Evolutionary conservation across 2,329 filamentous ascomycete species (phyloP), one percentile per base, ranked within the genome.

Genomic region (Talaromyces sp.): DNA sequence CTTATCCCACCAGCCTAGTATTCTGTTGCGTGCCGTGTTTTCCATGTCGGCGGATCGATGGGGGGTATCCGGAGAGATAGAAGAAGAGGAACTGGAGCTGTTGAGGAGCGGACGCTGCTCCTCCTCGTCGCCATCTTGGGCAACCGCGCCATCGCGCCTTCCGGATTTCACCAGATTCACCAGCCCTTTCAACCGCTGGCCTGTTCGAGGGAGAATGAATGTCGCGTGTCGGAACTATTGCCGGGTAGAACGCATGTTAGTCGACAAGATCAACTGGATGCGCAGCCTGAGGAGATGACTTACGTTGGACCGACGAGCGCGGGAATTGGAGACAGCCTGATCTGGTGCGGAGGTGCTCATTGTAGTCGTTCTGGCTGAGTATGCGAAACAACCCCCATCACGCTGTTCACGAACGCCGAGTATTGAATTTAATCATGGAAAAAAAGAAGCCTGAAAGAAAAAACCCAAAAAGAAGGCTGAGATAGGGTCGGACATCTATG

Each of bases 161-260:
- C 90, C 89, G 31, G 97, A 83, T 22, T 90, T 94, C 71, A 97
- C 92, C 68, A 89, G 86, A 25, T 90, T 94, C 71, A 97, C 92
- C 68, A 89, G 86, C 68, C 91, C 90, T 73, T 88, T 90, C 56
- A 92, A 86, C 69, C 93, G 91, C 78, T 96, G 91, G 72, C 94
- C 93, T 2, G 93, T 97, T 66, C 85, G 84, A 7, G 94, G 93
- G 63, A 96, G 85, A 71, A 98, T 90, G 76, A 96, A 93, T 53
- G 92, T 95, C 69, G 91, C 91, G 75, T 94, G 91, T 70, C 90
- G 89, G 67, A 96, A 84, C 84, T 93, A 71, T 43, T 36, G 15
- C 6, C 38, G 38, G 29, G 22, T n/a, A 45, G 22, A 29, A 1
- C 22, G 7, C 17, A 27, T 6, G 36, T 56, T 34, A 53, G 43